Evolutionary conservation across 805 yeast species (phyloP).

Genomic region (Candida mattraensis): DNA sequence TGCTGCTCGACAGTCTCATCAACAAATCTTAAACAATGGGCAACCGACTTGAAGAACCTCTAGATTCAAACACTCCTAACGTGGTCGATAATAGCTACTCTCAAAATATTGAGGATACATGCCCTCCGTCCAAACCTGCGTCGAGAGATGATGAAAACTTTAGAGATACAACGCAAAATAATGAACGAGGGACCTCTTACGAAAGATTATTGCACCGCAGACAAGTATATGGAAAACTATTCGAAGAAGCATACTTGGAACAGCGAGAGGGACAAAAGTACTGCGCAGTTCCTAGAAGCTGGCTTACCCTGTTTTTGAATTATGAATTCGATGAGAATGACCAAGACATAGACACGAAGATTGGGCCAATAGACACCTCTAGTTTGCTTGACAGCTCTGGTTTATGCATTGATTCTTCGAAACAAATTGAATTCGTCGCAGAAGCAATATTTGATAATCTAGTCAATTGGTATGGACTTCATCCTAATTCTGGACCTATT

Average conservation of each 20-base stretch:
- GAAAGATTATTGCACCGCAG: constrained; percentile 20
- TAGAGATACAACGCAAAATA: constrained; percentile 1
- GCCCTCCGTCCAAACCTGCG: too few relatives aligned
- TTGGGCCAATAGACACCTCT: constrained; percentile 50
- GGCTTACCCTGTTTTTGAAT: constrained; percentile 42
- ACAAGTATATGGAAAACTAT: constrained; percentile 13
- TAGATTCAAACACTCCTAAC: too few relatives aligned
- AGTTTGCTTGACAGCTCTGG: constrained; percentile 47
- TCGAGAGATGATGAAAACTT: background rate
- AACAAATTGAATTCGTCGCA: constrained; percentile 38
- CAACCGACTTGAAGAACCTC: too few relatives aligned
- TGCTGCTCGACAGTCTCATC: too few relatives aligned
- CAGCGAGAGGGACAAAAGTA: constrained; percentile 47
- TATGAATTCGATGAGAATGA: constrained; percentile 31
- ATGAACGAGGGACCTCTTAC: constrained; percentile 10
- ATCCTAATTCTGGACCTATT: constrained; percentile 38
- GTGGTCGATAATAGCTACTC: too few relatives aligned
- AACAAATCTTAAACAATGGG: too few relatives aligned
- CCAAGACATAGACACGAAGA: constrained; percentile 24
- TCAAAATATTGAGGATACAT: too few relatives aligned
- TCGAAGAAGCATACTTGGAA: constrained; percentile 14
- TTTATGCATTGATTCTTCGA: constrained; percentile 32
- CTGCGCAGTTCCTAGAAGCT: constrained; percentile 48
- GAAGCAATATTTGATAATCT: constrained; percentile 46
- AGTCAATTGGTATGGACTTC: constrained; percentile 54